These are phyloP conservation scores for Coelastrella sp. DNA, from an alignment of 139 green algal genomes.

Conservation along the genomic window DNA sequence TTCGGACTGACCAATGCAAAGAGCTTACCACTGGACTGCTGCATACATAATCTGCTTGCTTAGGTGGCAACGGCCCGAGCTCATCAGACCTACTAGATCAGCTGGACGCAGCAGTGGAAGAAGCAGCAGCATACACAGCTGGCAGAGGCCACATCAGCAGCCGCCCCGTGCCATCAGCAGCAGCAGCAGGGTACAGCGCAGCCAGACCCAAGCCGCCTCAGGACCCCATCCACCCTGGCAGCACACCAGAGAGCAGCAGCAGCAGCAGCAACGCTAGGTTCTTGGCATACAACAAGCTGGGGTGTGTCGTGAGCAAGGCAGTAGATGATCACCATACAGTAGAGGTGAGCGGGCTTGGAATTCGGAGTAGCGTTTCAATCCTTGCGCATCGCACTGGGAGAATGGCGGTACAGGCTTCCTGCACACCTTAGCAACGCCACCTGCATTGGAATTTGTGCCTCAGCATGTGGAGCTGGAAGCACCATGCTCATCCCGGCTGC, in stretches of 20 bases:
- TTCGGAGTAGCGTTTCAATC: neutral
- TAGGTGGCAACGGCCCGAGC: neutral
- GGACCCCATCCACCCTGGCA: slow-evolving; percentile 78
- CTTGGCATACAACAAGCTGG: slow-evolving; percentile 83
- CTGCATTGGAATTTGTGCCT: no score
- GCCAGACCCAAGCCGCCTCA: slow-evolving; percentile 58
- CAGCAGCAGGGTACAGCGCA: slow-evolving; percentile 17
- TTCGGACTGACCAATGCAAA: no score
- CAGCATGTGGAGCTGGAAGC: no score
- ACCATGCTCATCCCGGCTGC: no score
- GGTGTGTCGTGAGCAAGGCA: slow-evolving; percentile 68
- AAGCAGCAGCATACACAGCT: neutral
- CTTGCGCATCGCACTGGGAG: neutral
- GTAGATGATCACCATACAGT: slow-evolving; percentile 74
- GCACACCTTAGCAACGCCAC: no score
- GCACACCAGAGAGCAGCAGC: slow-evolving; percentile 41
- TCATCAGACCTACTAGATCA: slow-evolving; percentile 21
- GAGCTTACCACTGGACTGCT: no score
- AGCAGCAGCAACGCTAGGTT: slow-evolving; percentile 58
- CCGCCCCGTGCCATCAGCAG: neutral
- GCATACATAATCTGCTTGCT: no score
- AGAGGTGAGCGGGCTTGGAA: slow-evolving; percentile 64
- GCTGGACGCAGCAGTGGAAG: slow-evolving; percentile 14
- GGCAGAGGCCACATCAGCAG: neutral
- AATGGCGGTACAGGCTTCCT: neutral